Base-by-base conservation (phyloP, 2,329 filamentous ascomycete genomes). In the Lasiodiplodia sp. region DNA sequence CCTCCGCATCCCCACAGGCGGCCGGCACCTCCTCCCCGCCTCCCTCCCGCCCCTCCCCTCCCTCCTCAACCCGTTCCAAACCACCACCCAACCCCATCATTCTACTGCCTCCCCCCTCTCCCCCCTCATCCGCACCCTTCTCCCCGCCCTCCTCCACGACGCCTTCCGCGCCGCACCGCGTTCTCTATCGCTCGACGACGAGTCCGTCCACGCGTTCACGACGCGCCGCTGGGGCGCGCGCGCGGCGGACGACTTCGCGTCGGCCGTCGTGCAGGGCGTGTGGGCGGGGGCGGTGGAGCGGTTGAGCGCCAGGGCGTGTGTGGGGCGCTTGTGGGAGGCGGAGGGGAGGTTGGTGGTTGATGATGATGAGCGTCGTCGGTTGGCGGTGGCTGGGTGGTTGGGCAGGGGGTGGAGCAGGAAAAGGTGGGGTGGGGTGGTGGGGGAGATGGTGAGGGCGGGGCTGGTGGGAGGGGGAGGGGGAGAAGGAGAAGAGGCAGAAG, bases 111-210 rank as follows among this genome's bases (percentile, higher is more conserved):
- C 25, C 3, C 3, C n/a, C 21, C 3, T 28, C 37, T 18, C 38
- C 11, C 44, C 49, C 21, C 16, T 44, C 37, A 7, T n/a, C n/a
- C n/a, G 28, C n/a, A 8, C 44, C 34, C 18, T 25, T 14, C 16
- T 40, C 40, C 23, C 60, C 21, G 60, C 44, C 40, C n/a, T 64
- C 18, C 5, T 52, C 21, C 60, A 21, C 60, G 47, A 53, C 47
- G 51, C 60, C n/a, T 37, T 64, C 21, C 25, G 40, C 60, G 11
- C 14, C 37, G 5, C 51, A 11, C 34, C 37, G 11, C 25, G 11
- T 25, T 10, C 2, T 52, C 21, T 47, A 8, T 28, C 21, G 28
- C 47, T 18, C 12, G 16, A 3, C 60, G 60, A 64, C 51, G 25
- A 37, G 21, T 52, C 44, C 25, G 34, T 64, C 25, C 60, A 4